These are phyloP conservation scores for Corymbia citriodora DNA, from an alignment of 441 rosid species.

Conservation along the genomic window DNA sequence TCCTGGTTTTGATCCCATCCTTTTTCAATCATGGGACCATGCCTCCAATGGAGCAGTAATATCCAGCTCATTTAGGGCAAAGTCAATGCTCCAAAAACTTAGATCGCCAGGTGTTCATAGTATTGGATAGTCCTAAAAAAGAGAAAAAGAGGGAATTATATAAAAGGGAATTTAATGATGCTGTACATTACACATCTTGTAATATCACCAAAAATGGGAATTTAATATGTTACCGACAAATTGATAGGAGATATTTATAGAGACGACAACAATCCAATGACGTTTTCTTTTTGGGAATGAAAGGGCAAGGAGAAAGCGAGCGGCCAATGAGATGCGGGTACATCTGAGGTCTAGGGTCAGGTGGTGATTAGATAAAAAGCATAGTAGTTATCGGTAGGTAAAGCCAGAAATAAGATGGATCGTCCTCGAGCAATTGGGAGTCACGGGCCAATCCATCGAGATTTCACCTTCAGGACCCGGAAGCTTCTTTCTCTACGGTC, in stretches of 20 bases:
- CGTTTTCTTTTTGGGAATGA: rapidly evolving
- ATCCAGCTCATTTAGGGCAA: not conserved
- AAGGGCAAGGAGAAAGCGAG: not conserved
- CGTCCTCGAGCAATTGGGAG: not conserved
- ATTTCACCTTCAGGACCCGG: not conserved
- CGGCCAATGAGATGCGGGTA: rapidly evolving
- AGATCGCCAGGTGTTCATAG: not conserved
- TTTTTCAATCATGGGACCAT: not conserved
- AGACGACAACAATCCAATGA: not conserved
- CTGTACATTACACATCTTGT: not conserved
- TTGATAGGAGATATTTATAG: too few relatives aligned
- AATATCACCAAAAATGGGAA: not conserved
- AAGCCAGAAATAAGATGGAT: not conserved
- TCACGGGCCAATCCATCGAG: rapidly evolving
- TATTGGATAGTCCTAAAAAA: not conserved
- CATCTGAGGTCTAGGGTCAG: rapidly evolving
- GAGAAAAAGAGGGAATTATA: not conserved
- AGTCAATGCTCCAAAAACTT: not conserved
- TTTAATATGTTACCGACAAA: rapidly evolving
- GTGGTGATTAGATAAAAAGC: not conserved
- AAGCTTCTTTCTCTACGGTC: not conserved
- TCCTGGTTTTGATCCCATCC: not conserved
- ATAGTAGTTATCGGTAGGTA: not conserved
- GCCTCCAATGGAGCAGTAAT: not conserved
- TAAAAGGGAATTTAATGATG: not conserved